phyloP scores from a whole-genome alignment of 139 green algal species.

The Bryopsis sp. region DNA sequence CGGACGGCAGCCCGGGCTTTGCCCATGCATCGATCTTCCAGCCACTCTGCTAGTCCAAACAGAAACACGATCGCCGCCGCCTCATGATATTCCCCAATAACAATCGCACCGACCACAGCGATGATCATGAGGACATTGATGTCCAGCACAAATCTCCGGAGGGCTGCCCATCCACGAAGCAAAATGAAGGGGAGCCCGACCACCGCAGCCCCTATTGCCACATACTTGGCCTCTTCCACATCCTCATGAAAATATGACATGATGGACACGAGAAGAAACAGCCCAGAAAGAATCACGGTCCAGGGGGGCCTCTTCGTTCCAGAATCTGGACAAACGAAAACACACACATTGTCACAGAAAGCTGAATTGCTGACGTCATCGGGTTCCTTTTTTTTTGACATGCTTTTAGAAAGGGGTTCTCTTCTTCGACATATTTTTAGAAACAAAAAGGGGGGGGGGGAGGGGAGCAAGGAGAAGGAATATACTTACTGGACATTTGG shows the following conservation, averaged over 20 bases:
- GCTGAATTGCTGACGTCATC: background rate
- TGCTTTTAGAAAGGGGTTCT: background rate
- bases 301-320: background rate
- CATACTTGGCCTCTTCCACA: conserved; percentile 4
- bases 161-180: background rate
- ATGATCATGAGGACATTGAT: conserved; percentile 53
- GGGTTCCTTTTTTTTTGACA: background rate
- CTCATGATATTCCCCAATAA: conserved; percentile 45
- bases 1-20: conserved; percentile 22
- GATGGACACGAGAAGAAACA: background rate
- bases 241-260: background rate
- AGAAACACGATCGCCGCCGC: conserved; percentile 50
- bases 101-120: conserved; percentile 30
- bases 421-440: background rate
- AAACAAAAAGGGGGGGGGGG: background rate
- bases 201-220: background rate
- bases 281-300: conserved; percentile 15
- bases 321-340: background rate
- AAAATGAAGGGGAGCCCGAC: background rate
- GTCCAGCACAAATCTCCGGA: conserved; percentile 25
- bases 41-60: conserved; percentile 48
- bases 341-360: background rate
- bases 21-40: conserved; percentile 36
- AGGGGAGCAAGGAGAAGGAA: background rate
- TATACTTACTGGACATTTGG: background rate